Conservation (phyloP, 441 rosid species). For the Mallotus repandus region DNA sequence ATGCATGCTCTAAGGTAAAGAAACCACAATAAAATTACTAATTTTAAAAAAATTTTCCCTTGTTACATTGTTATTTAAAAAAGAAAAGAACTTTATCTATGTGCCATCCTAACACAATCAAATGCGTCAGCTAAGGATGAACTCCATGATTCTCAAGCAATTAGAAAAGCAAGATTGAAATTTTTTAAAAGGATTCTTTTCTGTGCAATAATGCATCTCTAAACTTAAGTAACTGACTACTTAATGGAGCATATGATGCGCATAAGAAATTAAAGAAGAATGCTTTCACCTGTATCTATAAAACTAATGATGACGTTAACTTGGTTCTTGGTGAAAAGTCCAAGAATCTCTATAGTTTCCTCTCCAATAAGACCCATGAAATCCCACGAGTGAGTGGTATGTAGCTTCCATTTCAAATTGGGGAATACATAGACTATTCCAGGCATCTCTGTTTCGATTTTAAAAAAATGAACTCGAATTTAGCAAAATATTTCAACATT, state of each 20-base stretch:
- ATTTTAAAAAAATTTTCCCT: background rate
- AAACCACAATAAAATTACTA: no score
- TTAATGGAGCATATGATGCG: background rate
- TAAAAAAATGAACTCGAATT: background rate
- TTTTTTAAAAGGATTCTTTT: background rate
- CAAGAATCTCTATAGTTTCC: constrained; percentile 50
- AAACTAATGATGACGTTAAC: constrained; percentile 50
- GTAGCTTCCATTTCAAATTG: constrained; percentile 47
- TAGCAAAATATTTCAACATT: background rate
- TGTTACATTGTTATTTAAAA: no score
- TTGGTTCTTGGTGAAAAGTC: constrained; percentile 53
- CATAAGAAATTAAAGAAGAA: background rate
- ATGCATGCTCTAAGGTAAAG: no score
- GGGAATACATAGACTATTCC: constrained; percentile 58
- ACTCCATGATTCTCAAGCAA: background rate
- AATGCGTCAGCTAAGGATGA: background rate
- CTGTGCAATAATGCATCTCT: background rate
- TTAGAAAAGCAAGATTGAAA: background rate
- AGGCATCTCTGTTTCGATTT: constrained; percentile 46
- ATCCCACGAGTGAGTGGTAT: constrained; percentile 65
- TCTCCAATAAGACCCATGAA: constrained; percentile 54
- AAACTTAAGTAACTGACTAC: background rate
- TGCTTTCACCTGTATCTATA: constrained; percentile 46
- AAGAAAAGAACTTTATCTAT: background rate
- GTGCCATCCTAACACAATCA: background rate